Evolutionary conservation across 2,329 filamentous ascomycete species (phyloP).

Genomic region (Colletotrichum noveboracense): DNA sequence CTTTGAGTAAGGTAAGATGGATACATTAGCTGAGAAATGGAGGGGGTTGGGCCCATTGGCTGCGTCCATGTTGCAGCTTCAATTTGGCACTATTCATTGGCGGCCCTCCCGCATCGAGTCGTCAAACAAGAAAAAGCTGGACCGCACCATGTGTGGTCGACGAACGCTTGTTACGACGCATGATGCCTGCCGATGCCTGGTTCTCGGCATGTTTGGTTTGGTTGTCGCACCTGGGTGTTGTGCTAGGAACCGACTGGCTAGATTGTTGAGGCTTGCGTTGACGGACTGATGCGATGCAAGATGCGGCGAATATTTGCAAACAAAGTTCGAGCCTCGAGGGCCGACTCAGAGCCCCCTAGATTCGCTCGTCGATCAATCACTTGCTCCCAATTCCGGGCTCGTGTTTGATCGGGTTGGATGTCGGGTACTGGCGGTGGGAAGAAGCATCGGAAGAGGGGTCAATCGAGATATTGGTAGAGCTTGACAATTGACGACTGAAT

Average conservation of each 20-base stretch:
- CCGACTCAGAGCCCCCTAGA: conserved; percentile 4
- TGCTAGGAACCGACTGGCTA: neutral
- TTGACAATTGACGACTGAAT: neutral
- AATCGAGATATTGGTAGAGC: conserved; percentile 1
- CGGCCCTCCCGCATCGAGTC: conserved; percentile 15
- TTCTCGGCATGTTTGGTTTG: neutral
- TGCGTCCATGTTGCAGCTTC: conserved; percentile 17
- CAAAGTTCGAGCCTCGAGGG: conserved; percentile 8
- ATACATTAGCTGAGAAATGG: conserved; percentile 13
- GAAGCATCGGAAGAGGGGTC: conserved; percentile 1
- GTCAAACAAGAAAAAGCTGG: conserved; percentile 11
- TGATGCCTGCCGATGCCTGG: neutral
- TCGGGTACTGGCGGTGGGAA: neutral
- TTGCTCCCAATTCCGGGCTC: conserved; percentile 2
- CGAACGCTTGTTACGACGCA: conserved; percentile 7
- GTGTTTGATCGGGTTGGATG: conserved; percentile 2
- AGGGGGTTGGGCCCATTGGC: conserved; percentile 19
- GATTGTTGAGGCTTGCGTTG: neutral
- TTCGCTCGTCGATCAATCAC: conserved; percentile 3
- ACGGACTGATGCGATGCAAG: neutral
- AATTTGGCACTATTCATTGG: conserved; percentile 14
- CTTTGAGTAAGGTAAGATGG: conserved; percentile 6
- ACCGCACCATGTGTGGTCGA: neutral
- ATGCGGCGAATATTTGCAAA: conserved; percentile 12
- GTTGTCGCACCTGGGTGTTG: neutral